Base-by-base conservation (phyloP, 768 basidiomycete species). In the Russula sp. region DNA sequence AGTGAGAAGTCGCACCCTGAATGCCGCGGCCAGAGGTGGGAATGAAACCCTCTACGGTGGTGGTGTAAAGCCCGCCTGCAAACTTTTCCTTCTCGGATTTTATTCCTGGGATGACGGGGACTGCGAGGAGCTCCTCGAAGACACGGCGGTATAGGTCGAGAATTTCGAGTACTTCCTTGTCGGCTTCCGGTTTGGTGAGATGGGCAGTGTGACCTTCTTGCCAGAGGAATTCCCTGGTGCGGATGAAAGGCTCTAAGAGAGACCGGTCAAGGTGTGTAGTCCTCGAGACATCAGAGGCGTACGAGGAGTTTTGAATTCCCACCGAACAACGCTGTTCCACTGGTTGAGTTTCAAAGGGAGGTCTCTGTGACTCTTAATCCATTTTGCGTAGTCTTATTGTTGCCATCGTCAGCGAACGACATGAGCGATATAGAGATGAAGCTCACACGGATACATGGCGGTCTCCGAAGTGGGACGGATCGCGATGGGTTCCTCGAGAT, bases 271-370 rank as follows among this genome's bases (percentile, higher is more conserved):
- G 22, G 44, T 57, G 10, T 27, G 47, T 37, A 27, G n/a, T 35
- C 37, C 60, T 7, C n/a, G 27, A 4, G 11, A 45, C 10, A 18
- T 20, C 10, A 50, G 16, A 16, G 50, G 76, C 87, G 72, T 64
- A 91, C 89, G 95, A 62, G 96, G 96, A 74, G 95, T 95, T 78
- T 99, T 99, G 82, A 99, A 99, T 75, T 99, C 96, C 97, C 97
- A 99, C 62, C 97, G 88, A 37, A 99, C 97, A 69, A 99, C 94
- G 68, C 87, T 94, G 78, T 99, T 99, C 97, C 97, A 99, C 74
- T 98, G 90, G 77, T 98, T 99, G 52, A 98, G 82, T 75, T 96
- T 97, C 70, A 99, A 78, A 2, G 97, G 97, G 53, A 99, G 86
- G 73, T 99, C 97, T 62, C 97, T 91, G 75, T 99, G 89, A 64